Evolutionary conservation across 768 basidiomycete species (phyloP).

Genomic region (Amanita molliuscula): DNA sequence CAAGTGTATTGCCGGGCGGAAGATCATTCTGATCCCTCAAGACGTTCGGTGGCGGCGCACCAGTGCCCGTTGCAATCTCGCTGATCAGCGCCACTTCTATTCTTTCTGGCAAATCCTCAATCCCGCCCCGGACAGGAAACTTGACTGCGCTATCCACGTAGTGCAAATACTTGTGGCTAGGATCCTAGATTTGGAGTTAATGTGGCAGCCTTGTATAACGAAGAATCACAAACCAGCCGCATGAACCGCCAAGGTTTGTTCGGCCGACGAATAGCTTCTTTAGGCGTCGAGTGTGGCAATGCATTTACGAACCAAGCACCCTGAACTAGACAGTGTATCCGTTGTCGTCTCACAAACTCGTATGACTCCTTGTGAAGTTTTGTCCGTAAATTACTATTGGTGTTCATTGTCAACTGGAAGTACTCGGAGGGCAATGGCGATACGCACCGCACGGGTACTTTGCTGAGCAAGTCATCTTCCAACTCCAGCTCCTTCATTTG

Average conservation of each 20-base stretch:
- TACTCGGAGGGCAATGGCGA: not conserved
- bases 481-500: conserved; percentile 87
- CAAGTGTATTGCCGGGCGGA: conserved; percentile 33
- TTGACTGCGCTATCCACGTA: conserved; percentile 77
- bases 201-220: not conserved
- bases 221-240: conserved; percentile 48
- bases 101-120: conserved; percentile 82
- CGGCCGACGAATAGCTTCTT: conserved; percentile 46
- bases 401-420: conserved; percentile 3
- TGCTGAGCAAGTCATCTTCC: conserved; percentile 81
- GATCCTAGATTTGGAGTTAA: conserved; percentile 42
- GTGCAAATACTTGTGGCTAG: conserved; percentile 70
- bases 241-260: conserved; percentile 78
- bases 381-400: conserved; percentile 65
- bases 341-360: conserved; percentile 82
- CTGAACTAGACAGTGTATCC: conserved; percentile 79
- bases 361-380: conserved; percentile 86
- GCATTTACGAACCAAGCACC: conserved; percentile 92
- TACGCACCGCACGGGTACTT: conserved; percentile 69
- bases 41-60: conserved; percentile 56
- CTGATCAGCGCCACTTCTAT: conserved; percentile 74
- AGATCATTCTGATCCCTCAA: conserved; percentile 52
- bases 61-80: conserved; percentile 71
- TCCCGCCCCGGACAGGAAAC: conserved; percentile 66
- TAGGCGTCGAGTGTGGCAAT: conserved; percentile 39